Evolutionary conservation across 352 stramenopile species (phyloP).

Genomic region (Globisporangium cederbergense): DNA sequence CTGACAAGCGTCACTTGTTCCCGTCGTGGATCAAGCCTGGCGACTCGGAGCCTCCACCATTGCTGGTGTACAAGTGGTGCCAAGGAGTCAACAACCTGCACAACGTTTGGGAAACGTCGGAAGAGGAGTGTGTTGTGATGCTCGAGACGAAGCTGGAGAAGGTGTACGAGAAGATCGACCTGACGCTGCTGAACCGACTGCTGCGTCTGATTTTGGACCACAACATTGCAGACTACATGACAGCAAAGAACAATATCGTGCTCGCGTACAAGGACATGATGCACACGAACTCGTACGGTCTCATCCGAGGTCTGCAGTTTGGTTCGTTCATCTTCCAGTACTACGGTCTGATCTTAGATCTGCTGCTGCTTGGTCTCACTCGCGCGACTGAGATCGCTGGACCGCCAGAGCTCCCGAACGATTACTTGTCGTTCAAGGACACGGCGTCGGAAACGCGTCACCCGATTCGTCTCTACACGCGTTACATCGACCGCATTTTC

Average conservation of each 20-base stretch:
- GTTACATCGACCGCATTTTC: constrained; percentile 99
- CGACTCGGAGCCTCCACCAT: constrained; percentile 97
- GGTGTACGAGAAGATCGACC: constrained; percentile 99
- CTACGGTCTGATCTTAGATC: constrained; percentile 98
- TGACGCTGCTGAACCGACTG: constrained; percentile 98
- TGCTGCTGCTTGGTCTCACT: constrained; percentile 97
- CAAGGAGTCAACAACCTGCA: constrained; percentile 99
- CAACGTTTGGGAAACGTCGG: constrained; percentile 97
- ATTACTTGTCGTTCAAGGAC: constrained; percentile 98
- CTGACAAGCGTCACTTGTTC: constrained; percentile 99
- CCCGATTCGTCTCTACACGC: constrained; percentile 99
- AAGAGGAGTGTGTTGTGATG: constrained; percentile 99
- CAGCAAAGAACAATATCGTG: constrained; percentile 99
- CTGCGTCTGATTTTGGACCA: constrained; percentile 99
- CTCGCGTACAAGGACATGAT: constrained; percentile 99
- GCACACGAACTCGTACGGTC: constrained; percentile 99
- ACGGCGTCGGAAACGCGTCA: constrained; percentile 96
- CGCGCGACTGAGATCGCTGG: constrained; percentile 98
- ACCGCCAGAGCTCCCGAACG: constrained; percentile 96
- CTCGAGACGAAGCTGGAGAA: constrained; percentile 99
- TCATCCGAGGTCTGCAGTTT: constrained; percentile 99
- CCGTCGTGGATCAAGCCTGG: constrained; percentile 99
- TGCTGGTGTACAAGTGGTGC: constrained; percentile 99
- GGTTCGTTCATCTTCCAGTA: constrained; percentile 98
- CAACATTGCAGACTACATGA: constrained; percentile 99